phyloP scores from a whole-genome alignment of 2,329 filamentous ascomycete genomes.

The Pyricularia sp. region DNA sequence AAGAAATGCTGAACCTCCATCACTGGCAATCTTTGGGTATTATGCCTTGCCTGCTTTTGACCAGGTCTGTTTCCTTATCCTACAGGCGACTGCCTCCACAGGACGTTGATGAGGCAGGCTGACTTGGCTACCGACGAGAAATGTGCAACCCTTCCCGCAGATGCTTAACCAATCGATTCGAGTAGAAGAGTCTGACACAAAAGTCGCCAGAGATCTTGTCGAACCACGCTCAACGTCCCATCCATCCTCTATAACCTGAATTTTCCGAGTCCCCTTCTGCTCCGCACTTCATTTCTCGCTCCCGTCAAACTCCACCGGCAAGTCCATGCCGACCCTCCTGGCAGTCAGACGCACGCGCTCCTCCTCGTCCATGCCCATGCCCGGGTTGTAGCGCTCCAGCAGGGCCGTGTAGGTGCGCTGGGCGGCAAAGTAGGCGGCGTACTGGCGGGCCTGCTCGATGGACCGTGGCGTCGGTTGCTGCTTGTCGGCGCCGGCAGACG shows the following conservation, averaged over 20 bases:
- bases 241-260: neutral
- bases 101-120: neutral
- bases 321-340: conserved; percentile 78
- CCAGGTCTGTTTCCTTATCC: neutral
- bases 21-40: neutral
- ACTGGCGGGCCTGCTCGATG: conserved; percentile 57
- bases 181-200: no score
- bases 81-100: neutral
- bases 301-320: conserved; percentile 54
- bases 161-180: no score
- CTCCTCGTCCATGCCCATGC: conserved; percentile 77
- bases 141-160: neutral
- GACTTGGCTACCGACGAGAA: neutral
- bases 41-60: neutral
- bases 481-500: neutral
- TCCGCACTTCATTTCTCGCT: neutral
- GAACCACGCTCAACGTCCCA: no score
- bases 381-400: conserved; percentile 87
- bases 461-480: conserved; percentile 11
- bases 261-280: no score
- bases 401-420: conserved; percentile 76
- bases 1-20: neutral
- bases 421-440: conserved; percentile 70
- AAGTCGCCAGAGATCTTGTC: no score
- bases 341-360: conserved; percentile 79